Conservation (phyloP, 2,329 filamentous ascomycete species). For the Cercospora sp. region DNA sequence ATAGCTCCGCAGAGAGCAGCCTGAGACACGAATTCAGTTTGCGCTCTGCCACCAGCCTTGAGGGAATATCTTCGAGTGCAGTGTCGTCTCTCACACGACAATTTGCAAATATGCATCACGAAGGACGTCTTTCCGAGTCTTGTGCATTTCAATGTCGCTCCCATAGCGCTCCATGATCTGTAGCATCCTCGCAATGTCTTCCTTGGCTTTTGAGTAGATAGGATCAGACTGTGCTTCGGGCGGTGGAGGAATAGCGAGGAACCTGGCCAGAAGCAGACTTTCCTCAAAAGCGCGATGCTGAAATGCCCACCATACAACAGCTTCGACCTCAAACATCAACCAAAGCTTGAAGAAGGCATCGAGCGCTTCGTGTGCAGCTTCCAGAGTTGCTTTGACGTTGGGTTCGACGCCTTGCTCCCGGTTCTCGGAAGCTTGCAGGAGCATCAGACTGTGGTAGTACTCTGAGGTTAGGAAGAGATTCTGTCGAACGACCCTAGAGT, state of each 20-base stretch:
- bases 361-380: constrained; percentile 74
- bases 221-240: constrained; percentile 27
- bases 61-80: not conserved
- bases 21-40: no score
- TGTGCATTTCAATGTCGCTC: constrained; percentile 49
- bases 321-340: constrained; percentile 67
- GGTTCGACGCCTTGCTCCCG: constrained; percentile 51
- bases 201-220: constrained; percentile 43
- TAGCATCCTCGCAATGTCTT: constrained; percentile 47
- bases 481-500: constrained; percentile 69
- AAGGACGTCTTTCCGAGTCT: constrained; percentile 50
- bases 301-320: constrained; percentile 81
- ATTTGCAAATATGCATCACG: constrained; percentile 45
- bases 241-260: constrained; percentile 22
- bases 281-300: constrained; percentile 79
- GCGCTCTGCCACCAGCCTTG: not conserved
- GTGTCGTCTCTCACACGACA: constrained; percentile 20
- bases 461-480: constrained; percentile 78
- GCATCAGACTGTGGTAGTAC: constrained; percentile 80
- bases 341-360: constrained; percentile 73
- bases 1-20: not conserved
- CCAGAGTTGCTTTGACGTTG: constrained; percentile 68
- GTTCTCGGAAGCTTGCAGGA: constrained; percentile 71
- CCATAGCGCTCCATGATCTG: constrained; percentile 49
- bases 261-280: constrained; percentile 44